Evolutionary conservation across 345 rosid species (phyloP).

Genomic region (Passiflora organensis): DNA sequence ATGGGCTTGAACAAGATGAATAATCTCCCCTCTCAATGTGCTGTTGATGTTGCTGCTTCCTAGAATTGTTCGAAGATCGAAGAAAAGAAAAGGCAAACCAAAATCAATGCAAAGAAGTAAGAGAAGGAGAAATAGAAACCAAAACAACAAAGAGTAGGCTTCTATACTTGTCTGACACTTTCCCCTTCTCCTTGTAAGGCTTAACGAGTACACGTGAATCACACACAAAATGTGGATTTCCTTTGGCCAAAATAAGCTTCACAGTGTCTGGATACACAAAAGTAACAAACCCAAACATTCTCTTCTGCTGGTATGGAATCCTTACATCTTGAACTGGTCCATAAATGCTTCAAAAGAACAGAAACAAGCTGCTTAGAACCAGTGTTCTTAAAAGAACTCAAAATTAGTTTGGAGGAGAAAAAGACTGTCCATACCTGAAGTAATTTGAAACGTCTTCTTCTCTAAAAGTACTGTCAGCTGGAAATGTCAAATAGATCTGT

Average conservation of each 20-base stretch:
- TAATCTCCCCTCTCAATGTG: conserved; percentile 64
- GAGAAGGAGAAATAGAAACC: too few relatives aligned
- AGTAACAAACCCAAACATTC: conserved; percentile 98
- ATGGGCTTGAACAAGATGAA: conserved; percentile 66
- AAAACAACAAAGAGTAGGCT: conserved; percentile 3
- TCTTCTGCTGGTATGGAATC: conserved; percentile 96
- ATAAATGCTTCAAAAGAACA: conserved; percentile 47
- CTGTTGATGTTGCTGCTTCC: conserved; percentile 73
- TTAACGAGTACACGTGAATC: conserved; percentile 97
- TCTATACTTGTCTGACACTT: conserved; percentile 68
- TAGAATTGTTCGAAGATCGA: too few relatives aligned
- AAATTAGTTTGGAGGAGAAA: background rate
- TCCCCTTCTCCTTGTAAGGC: conserved; percentile 99
- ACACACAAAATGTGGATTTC: conserved; percentile 93
- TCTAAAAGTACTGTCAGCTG: conserved; percentile 89
- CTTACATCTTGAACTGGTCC: conserved; percentile 98
- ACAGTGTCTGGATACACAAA: conserved; percentile 86
- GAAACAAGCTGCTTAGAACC: conserved; percentile 1
- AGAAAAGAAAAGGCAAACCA: conserved; percentile 2
- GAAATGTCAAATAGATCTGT: conserved; percentile 96
- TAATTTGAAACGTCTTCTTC: conserved; percentile 95
- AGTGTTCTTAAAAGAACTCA: too few relatives aligned
- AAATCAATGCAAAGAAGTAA: conserved; percentile 4
- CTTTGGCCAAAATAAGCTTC: conserved; percentile 72
- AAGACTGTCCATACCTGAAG: conserved; percentile 51